Conservation (phyloP, 2,329 filamentous ascomycete species). For the Trichoderma asperellum region DNA sequence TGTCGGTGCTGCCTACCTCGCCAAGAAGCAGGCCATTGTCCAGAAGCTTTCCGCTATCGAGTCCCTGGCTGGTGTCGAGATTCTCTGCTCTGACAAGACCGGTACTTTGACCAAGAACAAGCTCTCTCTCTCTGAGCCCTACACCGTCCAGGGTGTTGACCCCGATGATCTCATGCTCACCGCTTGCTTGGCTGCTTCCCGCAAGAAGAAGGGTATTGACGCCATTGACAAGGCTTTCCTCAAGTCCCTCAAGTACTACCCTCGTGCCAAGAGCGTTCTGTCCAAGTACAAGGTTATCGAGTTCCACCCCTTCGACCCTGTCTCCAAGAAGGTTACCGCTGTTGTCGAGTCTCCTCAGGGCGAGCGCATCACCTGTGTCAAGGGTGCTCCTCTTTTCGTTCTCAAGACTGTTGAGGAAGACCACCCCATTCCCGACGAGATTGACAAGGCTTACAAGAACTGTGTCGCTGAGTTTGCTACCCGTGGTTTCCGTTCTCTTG, state of each 20-base stretch:
- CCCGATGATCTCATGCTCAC: constrained; percentile 90
- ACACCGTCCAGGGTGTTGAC: constrained; percentile 79
- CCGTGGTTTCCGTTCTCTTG: constrained; percentile 91
- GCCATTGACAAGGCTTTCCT: constrained; percentile 95
- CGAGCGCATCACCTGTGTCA: constrained; percentile 85
- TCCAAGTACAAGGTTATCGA: constrained; percentile 83
- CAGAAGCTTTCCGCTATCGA: constrained; percentile 92
- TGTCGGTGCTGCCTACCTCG: constrained; percentile 87
- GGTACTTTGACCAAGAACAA: constrained; percentile 95
- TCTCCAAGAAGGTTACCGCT: constrained; percentile 90
- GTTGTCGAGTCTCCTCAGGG: constrained; percentile 82
- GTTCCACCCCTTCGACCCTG: constrained; percentile 87
- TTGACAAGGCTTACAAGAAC: constrained; percentile 86
- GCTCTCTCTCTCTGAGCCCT: constrained; percentile 83
- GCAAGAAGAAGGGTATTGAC: constrained; percentile 95
- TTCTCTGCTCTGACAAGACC: constrained; percentile 93
- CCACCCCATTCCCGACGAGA: constrained; percentile 73
- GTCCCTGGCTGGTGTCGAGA: constrained; percentile 89
- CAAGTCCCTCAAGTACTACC: constrained; percentile 81
- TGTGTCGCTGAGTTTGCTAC: constrained; percentile 90
- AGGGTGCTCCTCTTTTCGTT: constrained; percentile 87
- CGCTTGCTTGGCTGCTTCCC: constrained; percentile 84
- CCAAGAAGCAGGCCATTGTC: constrained; percentile 90
- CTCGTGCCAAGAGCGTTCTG: constrained; percentile 77
- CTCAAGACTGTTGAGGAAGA: constrained; percentile 87